Conservation (phyloP, 2,329 filamentous ascomycete genomes). For the Massarina eburnea region DNA sequence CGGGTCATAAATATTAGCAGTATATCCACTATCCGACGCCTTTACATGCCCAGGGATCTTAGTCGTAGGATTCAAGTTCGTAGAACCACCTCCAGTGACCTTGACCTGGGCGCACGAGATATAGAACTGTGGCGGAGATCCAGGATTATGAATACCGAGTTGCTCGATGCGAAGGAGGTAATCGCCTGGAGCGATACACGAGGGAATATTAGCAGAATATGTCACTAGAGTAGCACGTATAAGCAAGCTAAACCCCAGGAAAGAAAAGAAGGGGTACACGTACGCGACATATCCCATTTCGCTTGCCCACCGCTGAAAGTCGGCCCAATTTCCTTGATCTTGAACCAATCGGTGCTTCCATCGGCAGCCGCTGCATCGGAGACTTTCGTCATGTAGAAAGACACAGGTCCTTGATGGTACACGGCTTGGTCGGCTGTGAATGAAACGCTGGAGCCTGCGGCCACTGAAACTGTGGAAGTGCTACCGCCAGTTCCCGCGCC, state of each 20-base stretch:
- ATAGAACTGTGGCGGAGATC: slow-evolving; percentile 33
- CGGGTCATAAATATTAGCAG: slow-evolving; percentile 41
- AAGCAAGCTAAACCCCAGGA: no score
- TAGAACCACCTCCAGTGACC: slow-evolving; percentile 43
- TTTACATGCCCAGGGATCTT: slow-evolving; percentile 42
- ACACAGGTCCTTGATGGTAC: slow-evolving; percentile 42
- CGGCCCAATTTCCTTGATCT: slow-evolving; percentile 44
- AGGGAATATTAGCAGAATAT: slow-evolving; percentile 45
- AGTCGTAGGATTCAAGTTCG: slow-evolving; percentile 21
- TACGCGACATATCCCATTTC: slow-evolving; percentile 36
- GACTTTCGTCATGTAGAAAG: slow-evolving; percentile 44
- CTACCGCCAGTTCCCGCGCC: slow-evolving; percentile 28
- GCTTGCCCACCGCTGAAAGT: slow-evolving; percentile 37
- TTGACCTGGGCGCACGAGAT: slow-evolving; percentile 51
- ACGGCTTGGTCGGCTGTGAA: slow-evolving; percentile 42
- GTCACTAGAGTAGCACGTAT: slow-evolving; percentile 20
- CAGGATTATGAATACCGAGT: slow-evolving; percentile 50
- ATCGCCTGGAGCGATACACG: slow-evolving; percentile 46
- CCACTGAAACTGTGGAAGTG: slow-evolving; percentile 38
- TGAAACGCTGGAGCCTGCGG: slow-evolving; percentile 36
- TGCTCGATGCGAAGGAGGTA: slow-evolving; percentile 54
- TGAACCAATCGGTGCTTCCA: slow-evolving; percentile 43
- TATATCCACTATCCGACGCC: slow-evolving; percentile 38
- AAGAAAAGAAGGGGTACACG: slow-evolving; percentile 8
- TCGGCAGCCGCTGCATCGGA: slow-evolving; percentile 33